Evolutionary conservation across 345 rosid species (phyloP), one percentile per base, ranked within the genome.

Genomic region (Citrus cavaleriei): DNA sequence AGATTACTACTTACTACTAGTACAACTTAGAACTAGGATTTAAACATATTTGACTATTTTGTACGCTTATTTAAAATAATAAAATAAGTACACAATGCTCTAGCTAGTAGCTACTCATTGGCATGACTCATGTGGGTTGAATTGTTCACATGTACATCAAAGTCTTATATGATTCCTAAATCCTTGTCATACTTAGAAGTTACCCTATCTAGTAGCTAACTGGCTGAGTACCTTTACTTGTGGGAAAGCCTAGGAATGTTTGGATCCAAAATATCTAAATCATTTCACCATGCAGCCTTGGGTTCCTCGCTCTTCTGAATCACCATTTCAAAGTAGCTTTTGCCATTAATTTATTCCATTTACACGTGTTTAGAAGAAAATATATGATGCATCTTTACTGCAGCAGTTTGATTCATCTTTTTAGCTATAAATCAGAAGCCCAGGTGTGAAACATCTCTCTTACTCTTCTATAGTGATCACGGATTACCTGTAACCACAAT

Each of bases 181-280:
- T 85, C 76, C 81, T 87, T 80, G 85, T 90, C 88, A 80, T 81
- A 24, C 86, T 88, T 90, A 68, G 81, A 87, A 87, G 86, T 83
- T 86, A 90, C 89, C 84, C 35, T 35, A 65, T 65, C 69, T 34
- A 34, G 69, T 65, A 34, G 69, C 68, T 6, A 32, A 64, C 35
- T 28, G 16, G 35, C 83, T 80, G 5, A 16, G 1, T 32, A 38
- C 1, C 77, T 60, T 67, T 37, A 27, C 57, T 27, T 18, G 40
- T 68, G 58, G 73, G 70, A 68, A 73, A 38, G 30, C 34, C 68
- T 64, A 7, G 35, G 38, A 64, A 34, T 54, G 58, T 60, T 57
- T 24, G 60, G 62, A 74, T 49, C 35, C 73, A 70, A 21, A 27
- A 63, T 28, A 25, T 40, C 70, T 27, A 27, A 46, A 70, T 74